Base-by-base conservation (phyloP, 2,329 filamentous ascomycete species). In the Cercospora citrullina region DNA sequence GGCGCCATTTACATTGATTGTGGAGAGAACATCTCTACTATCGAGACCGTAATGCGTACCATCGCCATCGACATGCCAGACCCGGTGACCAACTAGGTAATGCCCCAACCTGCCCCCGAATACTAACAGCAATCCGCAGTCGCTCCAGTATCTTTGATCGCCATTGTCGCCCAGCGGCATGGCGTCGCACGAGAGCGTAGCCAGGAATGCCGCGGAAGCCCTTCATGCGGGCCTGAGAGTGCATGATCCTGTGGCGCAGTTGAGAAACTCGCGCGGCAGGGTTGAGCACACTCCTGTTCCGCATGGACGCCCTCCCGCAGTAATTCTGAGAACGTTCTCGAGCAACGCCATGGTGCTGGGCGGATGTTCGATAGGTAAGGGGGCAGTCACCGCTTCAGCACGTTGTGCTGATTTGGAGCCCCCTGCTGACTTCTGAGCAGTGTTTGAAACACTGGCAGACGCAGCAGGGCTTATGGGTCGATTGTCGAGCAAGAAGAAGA, bases 1-100 rank as follows among this genome's bases (percentile, higher is more conserved):
- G 51, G 62, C n/a, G 51, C 62, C 31, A 64, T 64, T 51, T 64
- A 64, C 21, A n/a, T 51, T 21, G 62, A 42, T n/a, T 64, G 62
- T 31, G 48, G 51, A 12, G 33, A 36, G 1, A 16, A 31, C 21
- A 58, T 58, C 12, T 30, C 28, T 1, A 30, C 39, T n/a, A 18
- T 59, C 31, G 30, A 42, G 21, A 6, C 12, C 23, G 48, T 28
- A 5, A 42, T 64, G 62, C 21, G 30, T 14, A 51, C 31, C 9
- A 30, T 64, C 9, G 31, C 31, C 48, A 64, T 64, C 30, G 16
- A 57, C 14, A 31, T 64, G 14, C 62, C 48, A 30, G 62, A 30
- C 31, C 26, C 28, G 18, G n/a, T 58, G 6, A 14, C 10, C 26
- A 33, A 10, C 23, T 51, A 62, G 60, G 60, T 62, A 61, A 61